Evolutionary conservation across 2,329 filamentous ascomycete species (phyloP).

Genomic region (Thelonectria rubi): DNA sequence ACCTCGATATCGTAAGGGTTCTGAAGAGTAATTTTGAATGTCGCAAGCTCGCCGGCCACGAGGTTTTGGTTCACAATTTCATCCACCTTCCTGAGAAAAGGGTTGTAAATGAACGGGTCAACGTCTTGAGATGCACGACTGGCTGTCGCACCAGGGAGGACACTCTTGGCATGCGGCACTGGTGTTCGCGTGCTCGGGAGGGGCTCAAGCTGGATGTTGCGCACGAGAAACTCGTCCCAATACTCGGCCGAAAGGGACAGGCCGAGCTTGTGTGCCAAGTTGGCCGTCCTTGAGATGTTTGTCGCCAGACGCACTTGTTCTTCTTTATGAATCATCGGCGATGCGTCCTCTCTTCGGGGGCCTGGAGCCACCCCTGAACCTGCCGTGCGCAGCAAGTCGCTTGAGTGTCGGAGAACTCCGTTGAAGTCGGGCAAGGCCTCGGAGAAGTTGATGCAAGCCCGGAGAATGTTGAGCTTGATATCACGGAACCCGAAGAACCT

Average conservation of each 20-base stretch:
- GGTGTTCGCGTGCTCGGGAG: conserved; percentile 67
- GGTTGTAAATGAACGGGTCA: conserved; percentile 95
- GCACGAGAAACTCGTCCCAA: conserved; percentile 95
- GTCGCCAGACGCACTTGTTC: conserved; percentile 87
- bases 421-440: conserved; percentile 93
- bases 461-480: conserved; percentile 86
- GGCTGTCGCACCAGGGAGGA: conserved; percentile 60
- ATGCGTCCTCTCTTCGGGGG: conserved; percentile 72
- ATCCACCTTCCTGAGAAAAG: conserved; percentile 77
- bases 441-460: conserved; percentile 91
- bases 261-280: conserved; percentile 79
- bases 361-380: conserved; percentile 82
- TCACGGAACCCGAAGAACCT: conserved; percentile 79
- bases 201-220: conserved; percentile 76
- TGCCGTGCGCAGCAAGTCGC: conserved; percentile 82
- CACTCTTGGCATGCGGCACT: conserved; percentile 69
- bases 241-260: conserved; percentile 81
- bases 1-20: conserved; percentile 95
- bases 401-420: conserved; percentile 88
- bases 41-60: conserved; percentile 80
- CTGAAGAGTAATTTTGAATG: conserved; percentile 85
- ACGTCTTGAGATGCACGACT: conserved; percentile 66
- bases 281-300: conserved; percentile 85
- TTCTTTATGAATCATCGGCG: conserved; percentile 76
- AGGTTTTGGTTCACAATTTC: conserved; percentile 73